Evolutionary conservation across 2,329 filamentous ascomycete genomes (phyloP).

Genomic region (Sordariomycetes sp.): DNA sequence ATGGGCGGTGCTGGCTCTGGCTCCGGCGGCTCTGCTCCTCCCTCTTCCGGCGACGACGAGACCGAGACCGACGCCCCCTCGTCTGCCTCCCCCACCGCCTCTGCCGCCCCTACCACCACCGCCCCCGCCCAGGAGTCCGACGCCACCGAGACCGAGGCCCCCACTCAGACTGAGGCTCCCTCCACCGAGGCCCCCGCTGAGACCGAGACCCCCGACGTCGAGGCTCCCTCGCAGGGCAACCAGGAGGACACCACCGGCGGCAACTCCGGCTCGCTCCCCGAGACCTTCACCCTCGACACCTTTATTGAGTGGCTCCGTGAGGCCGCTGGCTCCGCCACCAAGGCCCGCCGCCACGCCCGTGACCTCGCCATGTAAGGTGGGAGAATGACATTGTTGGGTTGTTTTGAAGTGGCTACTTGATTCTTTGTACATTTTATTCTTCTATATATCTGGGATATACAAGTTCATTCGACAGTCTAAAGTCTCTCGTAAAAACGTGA

Average conservation of each 20-base stretch:
- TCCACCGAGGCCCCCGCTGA: not conserved
- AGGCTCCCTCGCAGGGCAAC: not conserved
- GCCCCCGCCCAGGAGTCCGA: not conserved
- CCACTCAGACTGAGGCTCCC: not conserved
- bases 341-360: slow-evolving; percentile 1
- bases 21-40: not conserved
- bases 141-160: not conserved
- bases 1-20: too few species aligned
- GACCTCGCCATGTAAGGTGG: not conserved
- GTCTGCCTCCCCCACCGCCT: not conserved
- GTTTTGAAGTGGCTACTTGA: not conserved
- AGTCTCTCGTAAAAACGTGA: not conserved
- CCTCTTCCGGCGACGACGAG: not conserved
- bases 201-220: not conserved
- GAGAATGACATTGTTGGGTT: not conserved
- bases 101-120: not conserved
- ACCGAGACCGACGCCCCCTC: not conserved
- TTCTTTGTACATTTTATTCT: not conserved
- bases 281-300: slow-evolving; percentile 6
- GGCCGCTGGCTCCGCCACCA: not conserved
- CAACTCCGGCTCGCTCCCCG: slow-evolving; percentile 1
- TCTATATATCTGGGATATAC: not conserved
- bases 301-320: slow-evolving; percentile 4
- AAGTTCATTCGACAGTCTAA: not conserved
- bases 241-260: not conserved